Evolutionary conservation across 2,329 filamentous ascomycete species (phyloP), one percentile per base, ranked within the genome.

Genomic region (Penicillium fuscoglaucum): DNA sequence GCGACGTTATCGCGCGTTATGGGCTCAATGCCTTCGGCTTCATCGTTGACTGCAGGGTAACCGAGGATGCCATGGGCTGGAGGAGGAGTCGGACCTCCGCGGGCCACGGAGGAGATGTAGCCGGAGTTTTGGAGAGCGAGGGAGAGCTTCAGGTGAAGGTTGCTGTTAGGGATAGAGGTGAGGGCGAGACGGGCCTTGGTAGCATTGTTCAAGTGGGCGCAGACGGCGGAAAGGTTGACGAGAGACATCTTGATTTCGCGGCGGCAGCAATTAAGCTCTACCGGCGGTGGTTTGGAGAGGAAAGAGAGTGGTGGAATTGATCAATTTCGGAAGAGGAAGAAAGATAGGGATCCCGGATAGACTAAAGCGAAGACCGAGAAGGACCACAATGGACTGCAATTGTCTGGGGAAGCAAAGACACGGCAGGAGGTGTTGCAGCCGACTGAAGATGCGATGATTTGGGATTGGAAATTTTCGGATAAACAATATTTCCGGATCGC

Each of bases 141-240:
- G 52, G 86, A 83, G 17, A 96, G 81, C 45, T 80, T 80, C 61
- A 96, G 86, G 80, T 95, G 92, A 73, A 92, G 86, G 66, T 93
- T 93, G 50, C 86, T 88, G 79, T 89, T 88, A 46, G 88, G 87
- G 62, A 96, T 84, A 8, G 91, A 96, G 33, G 93, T 96, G 51
- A 96, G 82, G 66, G 89, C 90, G 0, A 97, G 86, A 1, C 89
- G 87, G n/a, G 90, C 91, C 70, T 87, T 87, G 57, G 89, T 89
- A 66, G 90, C 90, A 81, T 97, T 97, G 76, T 95, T 90, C 57
- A 97, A 83, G 80, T 96, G 92, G 66, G 91, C 92, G 83, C 90
- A 96, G 78, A 93, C 86, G 80, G 93, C 81, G 68, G 86, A 83
- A 64, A 96, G 84, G 76, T 88, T 86, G 72, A 84, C 81, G 77